Evolutionary conservation across 495 filamentous ascomycete species (phyloP), one percentile per base, ranked within the genome.

Genomic region (Penicillium antarcticum): DNA sequence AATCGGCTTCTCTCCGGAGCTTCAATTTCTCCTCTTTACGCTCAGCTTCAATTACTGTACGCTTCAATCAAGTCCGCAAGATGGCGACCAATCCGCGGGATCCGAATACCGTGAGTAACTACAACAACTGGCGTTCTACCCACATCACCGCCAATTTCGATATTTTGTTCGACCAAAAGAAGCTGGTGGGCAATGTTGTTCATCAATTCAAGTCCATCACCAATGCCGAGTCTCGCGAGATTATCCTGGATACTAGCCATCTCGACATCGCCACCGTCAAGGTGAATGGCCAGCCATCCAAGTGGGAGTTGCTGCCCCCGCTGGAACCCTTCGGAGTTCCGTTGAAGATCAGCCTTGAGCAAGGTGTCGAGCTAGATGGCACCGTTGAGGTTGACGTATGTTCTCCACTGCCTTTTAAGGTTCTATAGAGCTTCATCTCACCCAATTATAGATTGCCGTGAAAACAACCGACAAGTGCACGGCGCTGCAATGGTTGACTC

Each of bases 71-170:
- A 31, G 31, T 19, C 29, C 59, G 63, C 45, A 73, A 39, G 19
- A 78, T 74, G 69, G 69, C 74, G 42, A 85, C 82, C 71, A 71
- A 77, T 29, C 60, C 78, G 49, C 81, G 87, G 59, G 92, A 98
- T 68, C 92, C 92, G 12, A 96, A 92, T 64, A 96, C 92, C 21
- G 74, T 94, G 14, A 87, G 88, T 62, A 98, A 98, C 71, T 95
- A 96, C 71, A 82, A 87, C 66, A 81, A 84, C 40, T 96, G 89
- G 79, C 67, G 77, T 17, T 96, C 89, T 18, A 87, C 78, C 53
- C 88, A 96, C 68, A 89, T 88, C 10, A 83, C 78, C 10, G 86
- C 87, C 34, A 83, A 87, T 64, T 79, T 96, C 51, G 81, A 79
- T 40, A 85, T 98, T 53, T 81, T 92, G 51, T 98, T 97, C 63